These are phyloP conservation scores for Kandelia obovata DNA, from an alignment of 345 rosid genomes.

Conservation along the genomic window DNA sequence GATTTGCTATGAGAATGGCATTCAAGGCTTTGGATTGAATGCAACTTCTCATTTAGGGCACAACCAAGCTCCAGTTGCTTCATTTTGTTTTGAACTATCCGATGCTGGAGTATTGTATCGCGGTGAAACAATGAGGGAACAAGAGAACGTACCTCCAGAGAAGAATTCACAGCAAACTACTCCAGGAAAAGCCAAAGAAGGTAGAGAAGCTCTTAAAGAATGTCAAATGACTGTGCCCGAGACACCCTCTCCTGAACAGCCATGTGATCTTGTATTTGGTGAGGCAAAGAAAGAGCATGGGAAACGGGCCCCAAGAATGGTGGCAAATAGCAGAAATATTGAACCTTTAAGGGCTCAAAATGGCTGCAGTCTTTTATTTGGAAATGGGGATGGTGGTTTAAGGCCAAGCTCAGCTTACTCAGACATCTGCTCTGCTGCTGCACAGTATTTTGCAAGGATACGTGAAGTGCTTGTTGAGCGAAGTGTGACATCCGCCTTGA, in stretches of 20 bases:
- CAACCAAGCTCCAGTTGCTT: conserved; percentile 51
- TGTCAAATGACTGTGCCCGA: conserved; percentile 86
- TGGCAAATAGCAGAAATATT: conserved; percentile 44
- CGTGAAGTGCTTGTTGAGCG: conserved; percentile 90
- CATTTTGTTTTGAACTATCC: conserved; percentile 72
- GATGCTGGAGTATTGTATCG: conserved; percentile 38
- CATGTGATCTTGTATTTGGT: conserved; percentile 50
- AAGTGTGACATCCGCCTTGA: conserved; percentile 81
- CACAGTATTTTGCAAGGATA: conserved; percentile 86
- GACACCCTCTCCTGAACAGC: conserved; percentile 98
- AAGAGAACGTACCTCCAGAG: conserved; percentile 83
- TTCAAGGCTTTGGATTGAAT: conserved; percentile 49
- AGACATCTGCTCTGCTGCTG: conserved; percentile 85
- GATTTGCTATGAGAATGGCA: conserved; percentile 76
- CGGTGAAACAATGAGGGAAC: conserved; percentile 57
- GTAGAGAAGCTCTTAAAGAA: conserved; percentile 58
- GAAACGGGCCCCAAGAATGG: conserved; percentile 67
- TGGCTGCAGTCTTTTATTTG: conserved; percentile 55
- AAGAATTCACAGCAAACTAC: conserved; percentile 59
- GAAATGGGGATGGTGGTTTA: conserved; percentile 49
- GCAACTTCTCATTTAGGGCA: conserved; percentile 35
- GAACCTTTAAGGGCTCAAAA: conserved; percentile 58
- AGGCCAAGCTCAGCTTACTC: conserved; percentile 66
- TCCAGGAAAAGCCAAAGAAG: conserved; percentile 63
- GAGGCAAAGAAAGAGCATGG: conserved; percentile 70